Percentiles rank a stretch among this genome's conserved stretches.
Evolutionary conservation across 164 flowering plant species (phyloP).

Genomic region (Akebia trifoliata): DNA sequence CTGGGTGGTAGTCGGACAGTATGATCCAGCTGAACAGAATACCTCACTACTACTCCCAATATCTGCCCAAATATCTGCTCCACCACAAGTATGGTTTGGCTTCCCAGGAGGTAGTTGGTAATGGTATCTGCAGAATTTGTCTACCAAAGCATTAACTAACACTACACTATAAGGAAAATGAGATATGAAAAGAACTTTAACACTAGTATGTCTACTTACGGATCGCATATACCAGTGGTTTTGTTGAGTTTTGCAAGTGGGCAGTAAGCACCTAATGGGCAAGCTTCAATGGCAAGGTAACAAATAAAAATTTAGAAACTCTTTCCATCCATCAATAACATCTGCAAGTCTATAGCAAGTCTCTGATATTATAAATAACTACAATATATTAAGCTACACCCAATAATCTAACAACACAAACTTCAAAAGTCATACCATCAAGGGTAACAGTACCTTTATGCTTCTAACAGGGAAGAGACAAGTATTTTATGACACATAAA

Average conservation of each 20-base stretch:
- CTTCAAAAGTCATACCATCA: no score
- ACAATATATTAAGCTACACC: no score
- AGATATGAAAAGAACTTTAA: neutral
- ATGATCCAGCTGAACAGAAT: slow-evolving; percentile 91
- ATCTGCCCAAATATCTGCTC: slow-evolving; percentile 93
- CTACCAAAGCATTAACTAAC: slow-evolving; percentile 19
- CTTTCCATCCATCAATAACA: neutral
- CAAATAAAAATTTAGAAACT: slow-evolving; percentile 7
- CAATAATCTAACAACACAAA: no score
- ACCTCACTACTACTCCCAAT: slow-evolving; percentile 51
- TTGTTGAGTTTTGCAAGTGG: slow-evolving; percentile 70
- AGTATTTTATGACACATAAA: no score
- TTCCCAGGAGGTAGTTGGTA: slow-evolving; percentile 83
- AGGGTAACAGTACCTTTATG: neutral
- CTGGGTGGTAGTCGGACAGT: slow-evolving; percentile 69
- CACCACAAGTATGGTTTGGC: slow-evolving; percentile 79
- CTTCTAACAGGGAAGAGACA: slow-evolving; percentile 1
- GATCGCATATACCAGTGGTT: slow-evolving; percentile 76
- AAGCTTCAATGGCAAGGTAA: slow-evolving; percentile 47
- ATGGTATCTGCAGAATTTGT: slow-evolving; percentile 53
- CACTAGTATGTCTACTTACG: slow-evolving; percentile 57
- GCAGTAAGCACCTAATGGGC: slow-evolving; percentile 90
- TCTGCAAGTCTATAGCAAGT: neutral
- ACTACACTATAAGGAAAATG: neutral
- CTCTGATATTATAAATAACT: neutral